Evolutionary conservation across 2,329 filamentous ascomycete genomes (phyloP).

Genomic region (Colletotrichum horii): DNA sequence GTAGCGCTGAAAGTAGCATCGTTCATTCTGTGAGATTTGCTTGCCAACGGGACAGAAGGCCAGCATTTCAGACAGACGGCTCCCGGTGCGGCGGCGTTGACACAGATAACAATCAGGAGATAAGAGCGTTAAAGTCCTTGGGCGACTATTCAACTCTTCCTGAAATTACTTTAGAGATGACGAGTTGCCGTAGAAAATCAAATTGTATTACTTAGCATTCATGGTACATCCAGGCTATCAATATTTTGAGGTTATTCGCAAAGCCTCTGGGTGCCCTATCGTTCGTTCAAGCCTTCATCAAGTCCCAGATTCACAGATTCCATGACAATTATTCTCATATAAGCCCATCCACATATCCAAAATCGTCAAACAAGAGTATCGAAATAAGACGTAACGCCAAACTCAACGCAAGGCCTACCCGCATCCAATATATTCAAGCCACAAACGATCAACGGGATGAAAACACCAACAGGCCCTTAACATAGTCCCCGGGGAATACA

Average conservation of each 20-base stretch:
- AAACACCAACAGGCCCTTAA: neutral
- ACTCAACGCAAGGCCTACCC: neutral
- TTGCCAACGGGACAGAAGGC: neutral
- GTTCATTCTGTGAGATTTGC: neutral
- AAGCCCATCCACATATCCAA: neutral
- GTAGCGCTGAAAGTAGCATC: neutral
- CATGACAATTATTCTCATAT: neutral
- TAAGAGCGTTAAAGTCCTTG: neutral
- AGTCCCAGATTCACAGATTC: neutral
- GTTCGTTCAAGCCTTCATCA: neutral
- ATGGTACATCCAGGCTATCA: neutral
- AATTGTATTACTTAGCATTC: neutral
- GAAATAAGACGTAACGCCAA: no score
- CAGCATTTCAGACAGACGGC: neutral
- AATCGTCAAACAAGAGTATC: no score
- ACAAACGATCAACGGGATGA: neutral
- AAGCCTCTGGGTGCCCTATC: neutral
- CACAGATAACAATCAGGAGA: neutral
- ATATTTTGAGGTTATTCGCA: neutral
- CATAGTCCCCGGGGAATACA: neutral
- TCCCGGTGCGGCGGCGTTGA: neutral
- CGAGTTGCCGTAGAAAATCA: accelerated
- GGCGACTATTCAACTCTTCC: neutral
- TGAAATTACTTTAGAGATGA: no score
- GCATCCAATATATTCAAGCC: neutral